Conservation (phyloP, 768 basidiomycete genomes). For the Cystobasidium onofrii region DNA sequence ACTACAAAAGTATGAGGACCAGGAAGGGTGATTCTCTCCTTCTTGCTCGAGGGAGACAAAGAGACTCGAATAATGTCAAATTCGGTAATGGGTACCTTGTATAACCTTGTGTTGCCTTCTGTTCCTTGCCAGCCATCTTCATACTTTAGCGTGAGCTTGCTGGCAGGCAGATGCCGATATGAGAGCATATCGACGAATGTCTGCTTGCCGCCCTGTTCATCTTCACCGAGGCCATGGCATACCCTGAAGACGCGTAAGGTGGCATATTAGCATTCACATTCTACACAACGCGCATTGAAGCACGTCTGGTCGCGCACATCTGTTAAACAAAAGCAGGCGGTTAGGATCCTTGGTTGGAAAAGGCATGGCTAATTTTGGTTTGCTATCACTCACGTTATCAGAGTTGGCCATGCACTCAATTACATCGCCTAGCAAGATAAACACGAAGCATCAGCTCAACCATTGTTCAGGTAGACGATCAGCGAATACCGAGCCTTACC, state of each 20-base stretch:
- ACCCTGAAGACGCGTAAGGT: slow-evolving; percentile 31
- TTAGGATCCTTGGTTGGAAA: too few relatives aligned
- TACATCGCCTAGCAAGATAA: slow-evolving; percentile 28
- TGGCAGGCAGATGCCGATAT: slow-evolving; percentile 39
- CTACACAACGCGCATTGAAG: background rate
- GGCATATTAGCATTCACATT: background rate
- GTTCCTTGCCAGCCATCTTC: slow-evolving; percentile 27
- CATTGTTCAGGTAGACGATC: background rate
- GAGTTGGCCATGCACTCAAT: slow-evolving; percentile 40
- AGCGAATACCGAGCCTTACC: background rate
- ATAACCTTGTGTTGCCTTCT: slow-evolving; percentile 32
- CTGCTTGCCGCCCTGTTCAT: slow-evolving; percentile 33
- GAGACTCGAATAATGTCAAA: slow-evolving; percentile 3
- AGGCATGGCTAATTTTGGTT: too few relatives aligned
- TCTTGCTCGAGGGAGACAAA: slow-evolving; percentile 28
- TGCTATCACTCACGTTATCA: slow-evolving; percentile 22
- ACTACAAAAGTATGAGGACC: slow-evolving; percentile 35
- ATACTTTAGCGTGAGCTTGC: slow-evolving; percentile 32
- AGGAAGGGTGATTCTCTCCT: slow-evolving; percentile 25
- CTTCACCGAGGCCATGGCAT: slow-evolving; percentile 37
- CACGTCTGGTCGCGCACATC: background rate
- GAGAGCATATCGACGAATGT: slow-evolving; percentile 40
- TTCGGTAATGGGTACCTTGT: slow-evolving; percentile 38
- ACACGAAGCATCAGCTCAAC: background rate
- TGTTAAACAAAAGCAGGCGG: too few relatives aligned